Percentiles rank a stretch among this genome's conserved stretches.
Conservation (phyloP, 176 grass and related monocot species). For the Echinochloa phyllopogon region DNA sequence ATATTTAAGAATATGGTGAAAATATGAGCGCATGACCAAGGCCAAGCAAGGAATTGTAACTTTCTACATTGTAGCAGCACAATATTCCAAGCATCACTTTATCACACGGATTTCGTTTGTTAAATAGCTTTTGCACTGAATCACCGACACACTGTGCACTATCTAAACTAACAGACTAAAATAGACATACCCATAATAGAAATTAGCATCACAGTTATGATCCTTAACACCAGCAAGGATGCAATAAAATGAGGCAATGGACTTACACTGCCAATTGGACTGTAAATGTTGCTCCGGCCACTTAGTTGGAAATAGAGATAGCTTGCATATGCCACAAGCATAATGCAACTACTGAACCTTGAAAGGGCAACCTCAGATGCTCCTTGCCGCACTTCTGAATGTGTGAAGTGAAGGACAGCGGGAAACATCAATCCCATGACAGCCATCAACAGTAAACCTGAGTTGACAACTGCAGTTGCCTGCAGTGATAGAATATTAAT, state of each 20-base stretch:
- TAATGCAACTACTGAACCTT: constrained; percentile 80
- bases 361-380: constrained; percentile 68
- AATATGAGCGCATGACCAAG: background rate
- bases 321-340: constrained; percentile 82
- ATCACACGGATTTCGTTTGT: constrained; percentile 11
- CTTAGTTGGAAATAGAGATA: constrained; percentile 82
- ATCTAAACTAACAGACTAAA: constrained; percentile 4
- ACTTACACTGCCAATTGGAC: constrained; percentile 67
- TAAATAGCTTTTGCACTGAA: background rate
- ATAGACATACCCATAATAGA: background rate
- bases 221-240: constrained; percentile 3
- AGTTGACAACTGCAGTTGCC: constrained; percentile 68
- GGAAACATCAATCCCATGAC: constrained; percentile 85
- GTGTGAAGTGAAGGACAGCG: constrained; percentile 81
- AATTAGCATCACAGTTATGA: background rate
- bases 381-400: constrained; percentile 60
- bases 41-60: background rate
- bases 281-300: constrained; percentile 57
- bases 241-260: constrained; percentile 5
- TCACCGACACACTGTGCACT: background rate
- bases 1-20: background rate
- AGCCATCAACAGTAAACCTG: constrained; percentile 78
- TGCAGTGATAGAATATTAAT: constrained; percentile 42
- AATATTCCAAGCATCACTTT: background rate
- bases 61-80: background rate